Conservation (phyloP, 495 filamentous ascomycete species). For the Opeltia flavorubescens region DNA sequence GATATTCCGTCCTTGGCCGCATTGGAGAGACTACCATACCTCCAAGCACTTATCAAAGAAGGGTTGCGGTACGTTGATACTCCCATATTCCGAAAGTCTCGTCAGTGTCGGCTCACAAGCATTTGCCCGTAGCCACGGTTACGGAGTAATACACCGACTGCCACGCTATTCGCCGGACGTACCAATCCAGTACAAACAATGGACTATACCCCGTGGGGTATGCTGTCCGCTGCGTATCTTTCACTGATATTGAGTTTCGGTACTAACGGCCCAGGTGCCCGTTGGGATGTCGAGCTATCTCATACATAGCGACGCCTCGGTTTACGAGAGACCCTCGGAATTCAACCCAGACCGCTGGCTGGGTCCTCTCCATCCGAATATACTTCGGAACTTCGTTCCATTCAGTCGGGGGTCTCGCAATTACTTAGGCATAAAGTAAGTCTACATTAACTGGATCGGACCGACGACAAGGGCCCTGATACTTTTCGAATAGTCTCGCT, state of each 20-base stretch:
- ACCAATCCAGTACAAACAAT: constrained; percentile 1
- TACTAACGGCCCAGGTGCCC: constrained; percentile 14
- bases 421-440: constrained; percentile 20
- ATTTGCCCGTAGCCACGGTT: constrained; percentile 4
- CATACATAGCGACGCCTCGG: constrained; percentile 24
- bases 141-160: constrained; percentile 5
- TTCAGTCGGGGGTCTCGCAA: constrained; percentile 16
- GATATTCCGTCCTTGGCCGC: constrained; percentile 15
- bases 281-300: constrained; percentile 27
- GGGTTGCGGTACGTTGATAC: constrained; percentile 14
- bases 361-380: neutral
- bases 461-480: neutral
- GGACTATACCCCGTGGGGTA: constrained; percentile 1
- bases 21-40: constrained; percentile 21
- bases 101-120: neutral
- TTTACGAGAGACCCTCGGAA: constrained; percentile 27
- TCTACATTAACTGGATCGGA: neutral
- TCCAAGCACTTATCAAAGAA: constrained; percentile 25
- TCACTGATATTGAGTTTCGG: neutral
- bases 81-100: neutral
- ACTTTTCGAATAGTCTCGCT: constrained; percentile 18
- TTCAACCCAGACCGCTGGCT: constrained; percentile 35
- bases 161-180: constrained; percentile 3
- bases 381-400: constrained; percentile 13
- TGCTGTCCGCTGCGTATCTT: neutral